These are phyloP conservation scores for Dactylella cylindrospora DNA, from an alignment of 2,329 filamentous ascomycete species.

Conservation along the genomic window DNA sequence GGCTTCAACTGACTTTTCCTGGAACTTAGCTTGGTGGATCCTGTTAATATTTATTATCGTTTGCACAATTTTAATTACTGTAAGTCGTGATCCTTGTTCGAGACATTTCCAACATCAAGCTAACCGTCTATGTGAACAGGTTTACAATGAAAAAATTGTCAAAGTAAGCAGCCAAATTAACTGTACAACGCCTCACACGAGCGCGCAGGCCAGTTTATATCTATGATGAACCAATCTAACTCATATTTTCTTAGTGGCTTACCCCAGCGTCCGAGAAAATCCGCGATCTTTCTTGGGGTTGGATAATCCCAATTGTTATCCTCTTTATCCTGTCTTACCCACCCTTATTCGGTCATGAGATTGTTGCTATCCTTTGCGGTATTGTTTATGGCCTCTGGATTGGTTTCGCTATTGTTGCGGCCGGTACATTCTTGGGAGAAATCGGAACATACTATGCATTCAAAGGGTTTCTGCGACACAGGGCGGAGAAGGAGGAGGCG, in stretches of 20 bases:
- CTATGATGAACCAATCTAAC: neutral
- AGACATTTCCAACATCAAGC: too few species aligned
- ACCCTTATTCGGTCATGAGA: conserved; percentile 55
- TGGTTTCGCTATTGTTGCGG: conserved; percentile 54
- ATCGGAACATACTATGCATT: conserved; percentile 54
- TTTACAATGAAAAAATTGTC: conserved; percentile 50
- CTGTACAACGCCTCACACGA: neutral
- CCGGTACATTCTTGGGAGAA: conserved; percentile 54
- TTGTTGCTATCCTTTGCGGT: conserved; percentile 54
- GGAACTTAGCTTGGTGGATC: conserved; percentile 44
- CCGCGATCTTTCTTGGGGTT: conserved; percentile 53
- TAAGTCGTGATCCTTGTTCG: conserved; percentile 52
- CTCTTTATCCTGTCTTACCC: conserved; percentile 54
- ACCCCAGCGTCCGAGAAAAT: conserved; percentile 53
- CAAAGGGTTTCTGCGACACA: conserved; percentile 52
- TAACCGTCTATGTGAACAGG: too few species aligned
- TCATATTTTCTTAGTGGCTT: conserved; percentile 47
- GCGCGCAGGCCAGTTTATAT: neutral
- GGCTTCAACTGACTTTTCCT: neutral
- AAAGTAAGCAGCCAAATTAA: conserved; percentile 48
- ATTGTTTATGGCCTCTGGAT: conserved; percentile 55
- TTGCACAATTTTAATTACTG: conserved; percentile 46
- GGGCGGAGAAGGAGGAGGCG: conserved; percentile 53
- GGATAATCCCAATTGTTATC: conserved; percentile 53
- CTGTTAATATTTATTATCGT: conserved; percentile 50